Conservation (phyloP, 352 stramenopile species). For the Pythium dissotocum region DNA sequence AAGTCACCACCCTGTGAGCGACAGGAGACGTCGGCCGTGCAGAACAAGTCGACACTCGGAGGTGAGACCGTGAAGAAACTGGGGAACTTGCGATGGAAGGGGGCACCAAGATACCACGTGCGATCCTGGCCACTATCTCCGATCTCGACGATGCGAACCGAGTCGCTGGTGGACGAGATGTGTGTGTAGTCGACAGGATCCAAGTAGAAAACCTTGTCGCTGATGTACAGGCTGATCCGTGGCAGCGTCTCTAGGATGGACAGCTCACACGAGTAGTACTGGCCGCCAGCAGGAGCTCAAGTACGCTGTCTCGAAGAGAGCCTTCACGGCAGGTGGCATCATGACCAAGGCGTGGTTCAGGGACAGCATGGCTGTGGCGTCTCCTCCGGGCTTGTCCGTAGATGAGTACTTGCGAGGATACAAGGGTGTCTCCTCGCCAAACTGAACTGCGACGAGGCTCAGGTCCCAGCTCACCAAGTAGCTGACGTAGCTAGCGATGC, state of each 20-base stretch:
- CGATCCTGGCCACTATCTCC: background rate
- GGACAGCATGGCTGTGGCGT: constrained; percentile 8
- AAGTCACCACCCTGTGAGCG: background rate
- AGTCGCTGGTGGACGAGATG: background rate
- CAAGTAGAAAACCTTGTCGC: constrained; percentile 6
- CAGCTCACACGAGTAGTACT: background rate
- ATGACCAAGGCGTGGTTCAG: constrained; percentile 5
- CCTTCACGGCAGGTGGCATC: constrained; percentile 4
- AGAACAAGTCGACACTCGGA: constrained; percentile 1
- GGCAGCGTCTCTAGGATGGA: constrained; percentile 1
- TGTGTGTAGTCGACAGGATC: constrained; percentile 16
- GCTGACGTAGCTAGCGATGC: background rate
- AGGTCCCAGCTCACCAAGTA: constrained; percentile 2
- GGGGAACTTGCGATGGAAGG: constrained; percentile 13
- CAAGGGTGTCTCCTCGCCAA: constrained; percentile 6
- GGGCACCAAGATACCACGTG: constrained; percentile 8
- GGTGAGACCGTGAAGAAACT: background rate
- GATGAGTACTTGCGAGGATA: constrained; percentile 9
- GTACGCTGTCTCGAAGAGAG: constrained; percentile 3
- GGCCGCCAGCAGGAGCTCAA: background rate
- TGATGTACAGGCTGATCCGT: constrained; percentile 10
- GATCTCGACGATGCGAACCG: constrained; percentile 6
- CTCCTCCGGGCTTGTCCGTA: background rate
- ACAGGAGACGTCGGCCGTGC: background rate
- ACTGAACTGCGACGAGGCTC: constrained; percentile 9